Evolutionary conservation across 352 stramenopile genomes (phyloP).

Genomic region (Phytophthora syringae): DNA sequence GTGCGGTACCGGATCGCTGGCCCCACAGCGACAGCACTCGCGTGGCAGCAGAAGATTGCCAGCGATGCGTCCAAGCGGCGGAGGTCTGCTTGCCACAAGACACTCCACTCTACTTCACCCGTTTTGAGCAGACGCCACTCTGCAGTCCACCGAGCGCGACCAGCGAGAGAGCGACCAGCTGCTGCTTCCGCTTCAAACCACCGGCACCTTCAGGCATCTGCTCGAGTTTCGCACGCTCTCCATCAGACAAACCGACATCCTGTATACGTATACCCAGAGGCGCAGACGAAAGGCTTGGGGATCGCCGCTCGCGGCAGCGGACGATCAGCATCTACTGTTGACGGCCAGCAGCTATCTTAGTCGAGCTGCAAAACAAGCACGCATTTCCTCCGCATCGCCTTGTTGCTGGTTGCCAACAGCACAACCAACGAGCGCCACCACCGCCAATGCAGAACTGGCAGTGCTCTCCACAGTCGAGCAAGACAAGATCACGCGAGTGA

Average conservation of each 20-base stretch:
- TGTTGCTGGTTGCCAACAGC: too few relatives aligned
- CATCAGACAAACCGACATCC: neutral
- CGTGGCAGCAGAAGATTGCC: constrained; percentile 2
- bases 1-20: constrained; percentile 1
- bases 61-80: neutral
- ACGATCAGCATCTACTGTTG: too few relatives aligned
- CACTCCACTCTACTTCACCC: neutral
- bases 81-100: neutral
- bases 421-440: neutral
- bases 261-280: too few relatives aligned
- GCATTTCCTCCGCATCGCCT: too few relatives aligned
- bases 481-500: constrained; percentile 3
- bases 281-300: too few relatives aligned
- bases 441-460: too few relatives aligned
- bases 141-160: constrained; percentile 23
- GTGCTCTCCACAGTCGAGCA: too few relatives aligned
- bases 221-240: neutral
- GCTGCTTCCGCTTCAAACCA: constrained; percentile 2
- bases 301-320: too few relatives aligned
- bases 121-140: too few relatives aligned
- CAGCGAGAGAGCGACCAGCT: constrained; percentile 24
- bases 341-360: too few relatives aligned
- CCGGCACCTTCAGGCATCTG: neutral
- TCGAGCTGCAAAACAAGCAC: too few relatives aligned
- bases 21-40: constrained; percentile 3